phyloP scores from a whole-genome alignment of 148 eudicot species.

The Rhododendron simsii region DNA sequence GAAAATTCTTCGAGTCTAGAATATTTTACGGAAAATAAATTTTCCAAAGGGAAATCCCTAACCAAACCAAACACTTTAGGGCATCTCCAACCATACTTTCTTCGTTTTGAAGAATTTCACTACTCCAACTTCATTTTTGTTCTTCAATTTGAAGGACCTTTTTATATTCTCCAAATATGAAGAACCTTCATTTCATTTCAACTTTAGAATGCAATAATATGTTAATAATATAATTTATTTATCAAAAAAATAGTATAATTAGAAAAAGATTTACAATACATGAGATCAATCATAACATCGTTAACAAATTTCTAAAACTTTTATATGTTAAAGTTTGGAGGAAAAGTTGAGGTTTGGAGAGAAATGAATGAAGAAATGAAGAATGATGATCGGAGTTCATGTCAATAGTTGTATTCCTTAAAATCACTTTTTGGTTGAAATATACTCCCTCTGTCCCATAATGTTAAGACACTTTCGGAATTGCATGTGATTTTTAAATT shows the following conservation, averaged over 20 bases:
- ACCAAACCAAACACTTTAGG: not conserved
- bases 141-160: not conserved
- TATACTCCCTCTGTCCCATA: too few species aligned
- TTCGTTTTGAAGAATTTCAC: not conserved
- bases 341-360: not conserved
- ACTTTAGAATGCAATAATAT: too few species aligned
- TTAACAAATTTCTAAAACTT: too few species aligned
- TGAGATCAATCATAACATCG: not conserved
- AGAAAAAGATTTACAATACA: not conserved
- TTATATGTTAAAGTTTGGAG: not conserved
- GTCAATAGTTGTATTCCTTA: too few species aligned
- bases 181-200: not conserved
- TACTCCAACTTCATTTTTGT: too few species aligned
- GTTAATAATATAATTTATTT: too few species aligned
- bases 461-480: too few species aligned
- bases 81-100: not conserved
- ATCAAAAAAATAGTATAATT: too few species aligned
- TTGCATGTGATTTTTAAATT: too few species aligned
- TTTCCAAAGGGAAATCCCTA: not conserved
- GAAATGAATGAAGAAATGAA: not conserved
- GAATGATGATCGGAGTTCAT: too few species aligned
- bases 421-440: too few species aligned
- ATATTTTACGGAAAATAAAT: not conserved
- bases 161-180: not conserved
- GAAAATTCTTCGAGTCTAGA: not conserved